Percentiles rank a stretch among this genome's conserved stretches.
Evolutionary conservation across 441 rosid species (phyloP).

Genomic region (Euphorbia celastroides): DNA sequence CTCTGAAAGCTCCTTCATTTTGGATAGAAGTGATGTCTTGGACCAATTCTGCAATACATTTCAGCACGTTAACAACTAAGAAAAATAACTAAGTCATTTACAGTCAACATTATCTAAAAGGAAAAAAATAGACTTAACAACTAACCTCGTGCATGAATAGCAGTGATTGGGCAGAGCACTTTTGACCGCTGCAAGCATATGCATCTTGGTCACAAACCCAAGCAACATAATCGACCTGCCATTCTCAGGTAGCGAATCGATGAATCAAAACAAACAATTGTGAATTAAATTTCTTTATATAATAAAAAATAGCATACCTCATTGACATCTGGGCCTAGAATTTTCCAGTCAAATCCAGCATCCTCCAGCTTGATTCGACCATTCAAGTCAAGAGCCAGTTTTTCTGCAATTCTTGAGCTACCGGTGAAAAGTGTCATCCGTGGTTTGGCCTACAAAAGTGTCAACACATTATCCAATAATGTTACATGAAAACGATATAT

Average conservation of each 20-base stretch:
- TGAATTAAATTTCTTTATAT: neutral
- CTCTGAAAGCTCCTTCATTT: constrained; percentile 71
- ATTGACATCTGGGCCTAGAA: constrained; percentile 94
- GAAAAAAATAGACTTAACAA: too few species aligned
- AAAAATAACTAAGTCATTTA: constrained; percentile 14
- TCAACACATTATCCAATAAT: neutral
- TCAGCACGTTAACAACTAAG: constrained; percentile 19
- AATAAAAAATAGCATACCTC: constrained; percentile 44
- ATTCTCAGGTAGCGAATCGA: constrained; percentile 18
- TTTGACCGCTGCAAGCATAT: constrained; percentile 97
- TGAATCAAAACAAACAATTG: constrained; percentile 8
- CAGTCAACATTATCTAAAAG: constrained; percentile 10
- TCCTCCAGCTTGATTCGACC: constrained; percentile 93
- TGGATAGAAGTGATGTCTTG: constrained; percentile 50
- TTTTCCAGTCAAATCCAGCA: constrained; percentile 99
- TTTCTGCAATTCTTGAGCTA: constrained; percentile 94
- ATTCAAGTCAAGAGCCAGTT: constrained; percentile 83
- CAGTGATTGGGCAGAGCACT: constrained; percentile 95
- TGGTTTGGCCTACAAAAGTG: constrained; percentile 64
- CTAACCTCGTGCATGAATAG: constrained; percentile 93
- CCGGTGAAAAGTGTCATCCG: constrained; percentile 97
- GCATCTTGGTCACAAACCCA: constrained; percentile 99
- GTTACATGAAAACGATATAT: too few species aligned
- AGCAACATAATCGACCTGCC: constrained; percentile 87
- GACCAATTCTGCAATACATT: constrained; percentile 69